Percentiles rank a stretch among this genome's conserved stretches.
These are phyloP conservation scores for Myriangium duriaei DNA, from an alignment of 2,329 filamentous ascomycete species.

Conservation along the genomic window DNA sequence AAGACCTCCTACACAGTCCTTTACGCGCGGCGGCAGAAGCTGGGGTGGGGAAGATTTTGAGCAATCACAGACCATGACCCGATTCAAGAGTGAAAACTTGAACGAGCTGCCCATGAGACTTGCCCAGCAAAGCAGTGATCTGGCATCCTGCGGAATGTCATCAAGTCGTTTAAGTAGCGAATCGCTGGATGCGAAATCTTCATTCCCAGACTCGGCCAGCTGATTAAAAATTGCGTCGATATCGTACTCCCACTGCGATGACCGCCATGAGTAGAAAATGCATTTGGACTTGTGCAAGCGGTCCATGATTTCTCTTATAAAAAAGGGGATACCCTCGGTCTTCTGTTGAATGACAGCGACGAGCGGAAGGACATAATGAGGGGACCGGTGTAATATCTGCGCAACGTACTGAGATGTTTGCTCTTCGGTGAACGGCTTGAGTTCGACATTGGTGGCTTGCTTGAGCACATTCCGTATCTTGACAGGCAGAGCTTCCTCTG, in stretches of 20 bases:
- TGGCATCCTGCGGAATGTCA: slow-evolving; percentile 61
- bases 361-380: slow-evolving; percentile 61
- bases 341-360: slow-evolving; percentile 81
- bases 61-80: slow-evolving; percentile 64
- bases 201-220: slow-evolving; percentile 66
- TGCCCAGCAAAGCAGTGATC: slow-evolving; percentile 75
- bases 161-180: slow-evolving; percentile 69
- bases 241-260: slow-evolving; percentile 72
- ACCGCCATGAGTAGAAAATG: slow-evolving; percentile 81
- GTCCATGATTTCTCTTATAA: slow-evolving; percentile 80
- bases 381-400: slow-evolving; percentile 60
- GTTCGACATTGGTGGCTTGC: slow-evolving; percentile 51
- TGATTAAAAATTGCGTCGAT: slow-evolving; percentile 76
- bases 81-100: slow-evolving; percentile 68
- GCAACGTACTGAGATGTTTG: slow-evolving; percentile 76
- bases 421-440: slow-evolving; percentile 61
- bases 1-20: slow-evolving; percentile 65
- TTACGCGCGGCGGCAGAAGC: slow-evolving; percentile 44
- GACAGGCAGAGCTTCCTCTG: slow-evolving; percentile 27
- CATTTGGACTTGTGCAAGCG: slow-evolving; percentile 76
- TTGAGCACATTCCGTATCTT: slow-evolving; percentile 27
- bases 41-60: slow-evolving; percentile 38
- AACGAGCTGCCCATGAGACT: slow-evolving; percentile 72
- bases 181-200: slow-evolving; percentile 66
- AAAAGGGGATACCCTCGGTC: slow-evolving; percentile 79